These are phyloP conservation scores for Croton setiger DNA, from an alignment of 441 rosid species.

Conservation along the genomic window DNA sequence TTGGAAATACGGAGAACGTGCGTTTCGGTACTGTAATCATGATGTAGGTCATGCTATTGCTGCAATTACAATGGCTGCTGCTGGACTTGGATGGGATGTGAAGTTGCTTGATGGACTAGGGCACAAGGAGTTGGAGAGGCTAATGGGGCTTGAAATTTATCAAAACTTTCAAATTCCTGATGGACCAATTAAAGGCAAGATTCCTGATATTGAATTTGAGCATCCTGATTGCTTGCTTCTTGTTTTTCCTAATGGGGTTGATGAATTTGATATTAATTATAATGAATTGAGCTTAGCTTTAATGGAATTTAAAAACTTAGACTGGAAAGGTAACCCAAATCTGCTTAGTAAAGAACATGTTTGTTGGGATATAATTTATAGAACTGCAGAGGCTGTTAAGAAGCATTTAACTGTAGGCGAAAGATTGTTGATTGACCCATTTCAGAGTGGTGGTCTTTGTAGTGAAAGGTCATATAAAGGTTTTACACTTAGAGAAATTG, in stretches of 20 bases:
- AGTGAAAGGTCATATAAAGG: conserved; percentile 46
- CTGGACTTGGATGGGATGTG: conserved; percentile 81
- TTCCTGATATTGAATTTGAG: conserved; percentile 65
- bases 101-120: conserved; percentile 84
- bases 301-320: conserved; percentile 37
- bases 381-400: conserved; percentile 62
- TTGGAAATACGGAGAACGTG: conserved; percentile 93
- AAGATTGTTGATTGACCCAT: conserved; percentile 33
- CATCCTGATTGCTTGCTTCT: conserved; percentile 84
- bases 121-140: conserved; percentile 45
- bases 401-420: conserved; percentile 43
- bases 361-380: conserved; percentile 74
- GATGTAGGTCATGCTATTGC: conserved; percentile 87
- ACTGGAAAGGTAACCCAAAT: conserved; percentile 73
- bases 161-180: conserved; percentile 42
- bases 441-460: conserved; percentile 41
- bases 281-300: conserved; percentile 38
- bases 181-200: conserved; percentile 44
- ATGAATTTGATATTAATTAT: conserved; percentile 42
- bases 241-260: conserved; percentile 58
- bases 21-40: conserved; percentile 79
- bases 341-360: conserved; percentile 67
- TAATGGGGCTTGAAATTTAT: conserved; percentile 54
- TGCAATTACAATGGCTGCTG: conserved; percentile 71
- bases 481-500: conserved; percentile 48